Conservation (phyloP, 164 flowering plant genomes). For the Protea cynaroides region DNA sequence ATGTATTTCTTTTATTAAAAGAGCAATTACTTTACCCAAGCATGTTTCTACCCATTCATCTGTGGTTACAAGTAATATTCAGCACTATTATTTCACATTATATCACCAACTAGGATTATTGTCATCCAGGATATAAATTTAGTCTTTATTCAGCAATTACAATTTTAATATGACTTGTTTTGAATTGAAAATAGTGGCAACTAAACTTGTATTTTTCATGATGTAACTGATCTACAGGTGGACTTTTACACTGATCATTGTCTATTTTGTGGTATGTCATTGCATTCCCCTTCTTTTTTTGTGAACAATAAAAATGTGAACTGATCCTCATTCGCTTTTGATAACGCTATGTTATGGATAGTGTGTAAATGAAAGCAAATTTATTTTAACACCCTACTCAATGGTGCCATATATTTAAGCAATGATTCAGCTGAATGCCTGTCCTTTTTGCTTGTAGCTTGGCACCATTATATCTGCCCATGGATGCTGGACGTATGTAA, state of each 20-base stretch:
- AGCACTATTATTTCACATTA: no score
- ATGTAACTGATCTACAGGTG: conserved; percentile 32
- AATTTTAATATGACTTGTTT: neutral
- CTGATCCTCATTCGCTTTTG: no score
- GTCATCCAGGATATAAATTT: no score
- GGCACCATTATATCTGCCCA: conserved; percentile 43
- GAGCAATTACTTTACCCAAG: no score
- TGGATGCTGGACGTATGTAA: conserved; percentile 21
- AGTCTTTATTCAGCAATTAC: neutral
- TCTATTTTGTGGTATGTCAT: conserved; percentile 66
- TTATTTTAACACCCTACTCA: no score
- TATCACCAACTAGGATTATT: no score
- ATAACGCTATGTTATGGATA: neutral
- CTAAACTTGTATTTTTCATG: conserved; percentile 5
- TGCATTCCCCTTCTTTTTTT: neutral
- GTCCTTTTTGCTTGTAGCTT: conserved; percentile 24
- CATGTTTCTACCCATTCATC: no score
- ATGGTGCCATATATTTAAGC: neutral
- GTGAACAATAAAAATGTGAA: neutral
- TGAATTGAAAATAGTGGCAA: neutral
- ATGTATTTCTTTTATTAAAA: no score
- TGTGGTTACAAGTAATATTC: no score
- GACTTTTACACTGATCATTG: conserved; percentile 67
- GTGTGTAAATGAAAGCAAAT: no score
- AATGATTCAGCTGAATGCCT: neutral